Evolutionary conservation across 495 filamentous ascomycete species (phyloP).

Genomic region (Daldinia caldariorum): DNA sequence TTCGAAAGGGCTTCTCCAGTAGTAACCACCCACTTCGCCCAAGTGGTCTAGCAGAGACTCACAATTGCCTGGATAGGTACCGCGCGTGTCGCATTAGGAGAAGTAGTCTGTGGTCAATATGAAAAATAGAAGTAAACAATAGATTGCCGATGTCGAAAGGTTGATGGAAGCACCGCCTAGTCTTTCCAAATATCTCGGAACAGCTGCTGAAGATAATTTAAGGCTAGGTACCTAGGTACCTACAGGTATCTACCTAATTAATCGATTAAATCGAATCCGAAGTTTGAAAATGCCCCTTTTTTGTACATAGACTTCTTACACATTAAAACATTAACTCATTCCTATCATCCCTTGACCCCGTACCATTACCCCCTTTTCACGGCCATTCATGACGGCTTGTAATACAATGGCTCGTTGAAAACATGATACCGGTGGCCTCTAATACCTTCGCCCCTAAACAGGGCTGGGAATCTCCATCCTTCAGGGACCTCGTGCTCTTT

Average conservation of each 20-base stretch:
- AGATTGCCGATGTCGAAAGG: too few relatives aligned
- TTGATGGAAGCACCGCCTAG: too few relatives aligned
- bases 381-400: slow-evolving; percentile 42
- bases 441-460: slow-evolving; percentile 88
- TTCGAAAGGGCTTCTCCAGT: too few relatives aligned
- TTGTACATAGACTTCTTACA: slow-evolving; percentile 22
- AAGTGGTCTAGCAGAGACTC: too few relatives aligned
- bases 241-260: too few relatives aligned
- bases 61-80: too few relatives aligned
- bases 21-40: too few relatives aligned
- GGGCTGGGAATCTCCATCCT: slow-evolving; percentile 83
- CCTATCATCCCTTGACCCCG: slow-evolving; percentile 9
- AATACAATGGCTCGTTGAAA: slow-evolving; percentile 91
- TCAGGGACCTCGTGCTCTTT: slow-evolving; percentile 74
- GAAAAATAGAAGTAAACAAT: too few relatives aligned
- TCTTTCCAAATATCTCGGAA: too few relatives aligned
- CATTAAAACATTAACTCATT: slow-evolving; percentile 32
- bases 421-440: slow-evolving; percentile 95
- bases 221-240: not conserved
- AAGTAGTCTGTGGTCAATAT: too few relatives aligned
- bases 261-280: not conserved
- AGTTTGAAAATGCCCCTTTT: not conserved
- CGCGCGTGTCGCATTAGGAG: too few relatives aligned
- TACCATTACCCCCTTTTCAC: not conserved
- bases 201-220: too few relatives aligned